A percentile compares a stretch with the other conserved stretches of the same genome.
These are phyloP conservation scores for Brassica rapa DNA, from an alignment of 345 rosid genomes.

Conservation along the genomic window DNA sequence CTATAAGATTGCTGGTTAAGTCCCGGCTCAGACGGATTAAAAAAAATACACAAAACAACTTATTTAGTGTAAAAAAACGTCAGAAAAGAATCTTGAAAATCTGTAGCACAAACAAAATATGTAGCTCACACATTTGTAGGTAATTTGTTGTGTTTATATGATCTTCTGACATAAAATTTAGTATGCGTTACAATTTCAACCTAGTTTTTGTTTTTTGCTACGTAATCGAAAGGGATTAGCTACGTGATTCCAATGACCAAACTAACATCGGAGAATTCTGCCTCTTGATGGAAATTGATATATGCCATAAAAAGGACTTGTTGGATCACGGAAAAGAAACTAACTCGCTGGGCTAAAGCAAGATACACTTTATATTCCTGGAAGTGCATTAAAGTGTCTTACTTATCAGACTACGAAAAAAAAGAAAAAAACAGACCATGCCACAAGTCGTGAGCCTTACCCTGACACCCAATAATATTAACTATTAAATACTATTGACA, in stretches of 20 bases:
- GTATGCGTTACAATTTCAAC: not conserved
- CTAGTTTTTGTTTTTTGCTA: not conserved
- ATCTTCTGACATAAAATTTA: not conserved
- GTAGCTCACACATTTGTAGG: not conserved
- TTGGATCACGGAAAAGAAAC: conserved; percentile 11
- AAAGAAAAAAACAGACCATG: not conserved
- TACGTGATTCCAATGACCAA: not conserved
- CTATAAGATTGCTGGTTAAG: too few relatives aligned
- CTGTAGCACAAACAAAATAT: not conserved
- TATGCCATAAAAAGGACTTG: conserved; percentile 6
- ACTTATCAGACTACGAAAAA: not conserved
- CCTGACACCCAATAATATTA: not conserved
- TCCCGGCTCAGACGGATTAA: too few relatives aligned
- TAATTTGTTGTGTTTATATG: not conserved
- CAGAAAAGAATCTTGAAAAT: not conserved
- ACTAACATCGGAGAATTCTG: not conserved
- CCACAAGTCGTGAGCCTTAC: not conserved
- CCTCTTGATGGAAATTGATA: conserved; percentile 9
- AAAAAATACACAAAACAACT: too few relatives aligned
- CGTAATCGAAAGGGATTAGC: too few relatives aligned
- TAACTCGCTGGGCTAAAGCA: not conserved
- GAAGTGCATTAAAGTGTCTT: not conserved
- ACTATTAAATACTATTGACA: not conserved
- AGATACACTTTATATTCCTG: not conserved
- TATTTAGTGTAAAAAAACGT: not conserved